A percentile compares a stretch with the other conserved stretches of the same genome.
Conservation (phyloP, 2,329 filamentous ascomycete genomes). For the Colletotrichum theobromicola region DNA sequence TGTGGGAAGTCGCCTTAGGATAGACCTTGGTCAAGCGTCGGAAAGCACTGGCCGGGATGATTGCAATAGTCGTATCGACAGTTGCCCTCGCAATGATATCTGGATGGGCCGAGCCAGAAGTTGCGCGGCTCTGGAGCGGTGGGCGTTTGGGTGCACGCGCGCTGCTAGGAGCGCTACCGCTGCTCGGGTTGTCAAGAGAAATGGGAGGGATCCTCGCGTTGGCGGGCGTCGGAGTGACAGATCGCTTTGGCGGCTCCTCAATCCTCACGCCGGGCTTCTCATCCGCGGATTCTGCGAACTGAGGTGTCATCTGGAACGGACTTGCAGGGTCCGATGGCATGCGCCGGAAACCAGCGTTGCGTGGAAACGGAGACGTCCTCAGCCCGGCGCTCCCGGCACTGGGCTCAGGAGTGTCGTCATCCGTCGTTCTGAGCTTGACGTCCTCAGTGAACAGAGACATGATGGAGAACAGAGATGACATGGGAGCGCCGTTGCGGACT, state of each 20-base stretch:
- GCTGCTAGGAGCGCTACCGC: not conserved
- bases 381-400: not conserved
- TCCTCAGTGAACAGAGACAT: constrained; percentile 97
- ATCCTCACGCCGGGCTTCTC: constrained; percentile 4
- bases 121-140: constrained; percentile 44
- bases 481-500: constrained; percentile 95
- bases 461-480: constrained; percentile 98
- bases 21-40: constrained; percentile 91
- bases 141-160: constrained; percentile 37
- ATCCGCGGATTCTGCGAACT: not conserved
- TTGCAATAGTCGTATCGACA: constrained; percentile 96
- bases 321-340: constrained; percentile 21
- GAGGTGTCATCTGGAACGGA: constrained; percentile 14
- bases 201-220: constrained; percentile 72
- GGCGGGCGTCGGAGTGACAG: constrained; percentile 2
- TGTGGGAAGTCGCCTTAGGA: constrained; percentile 94
- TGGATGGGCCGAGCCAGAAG: constrained; percentile 83
- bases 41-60: constrained; percentile 97
- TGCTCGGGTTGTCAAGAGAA: constrained; percentile 50
- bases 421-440: constrained; percentile 78
- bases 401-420: constrained; percentile 50
- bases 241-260: constrained; percentile 10
- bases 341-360: constrained; percentile 4
- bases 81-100: constrained; percentile 97
- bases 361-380: constrained; percentile 12